phyloP scores from a whole-genome alignment of 2,329 filamentous ascomycete species.

The Cladobotryum mycophilum region DNA sequence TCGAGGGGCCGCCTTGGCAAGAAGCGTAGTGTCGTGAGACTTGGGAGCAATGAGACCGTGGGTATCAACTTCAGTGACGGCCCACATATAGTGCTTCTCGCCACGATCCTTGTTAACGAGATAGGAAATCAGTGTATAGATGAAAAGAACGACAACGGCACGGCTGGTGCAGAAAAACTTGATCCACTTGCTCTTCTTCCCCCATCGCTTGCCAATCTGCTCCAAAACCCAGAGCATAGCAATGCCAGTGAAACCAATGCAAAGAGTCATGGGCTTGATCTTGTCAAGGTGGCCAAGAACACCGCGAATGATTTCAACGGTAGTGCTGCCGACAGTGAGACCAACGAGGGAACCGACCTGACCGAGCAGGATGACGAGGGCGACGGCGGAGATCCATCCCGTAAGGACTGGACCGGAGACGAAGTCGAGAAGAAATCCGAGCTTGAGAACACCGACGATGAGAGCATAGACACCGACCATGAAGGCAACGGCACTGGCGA shows the following conservation, averaged over 20 bases:
- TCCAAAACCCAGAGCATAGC: slow-evolving; percentile 51
- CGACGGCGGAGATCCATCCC: slow-evolving; percentile 61
- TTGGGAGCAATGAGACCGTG: slow-evolving; percentile 46
- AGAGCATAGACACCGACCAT: slow-evolving; percentile 58
- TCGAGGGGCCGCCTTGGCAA: slow-evolving; percentile 47
- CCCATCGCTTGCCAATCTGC: slow-evolving; percentile 52
- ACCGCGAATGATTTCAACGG: slow-evolving; percentile 53
- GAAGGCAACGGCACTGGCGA: slow-evolving; percentile 56
- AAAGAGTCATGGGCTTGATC: slow-evolving; percentile 52
- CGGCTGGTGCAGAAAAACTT: slow-evolving; percentile 55
- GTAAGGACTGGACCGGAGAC: slow-evolving; percentile 58
- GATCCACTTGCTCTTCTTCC: slow-evolving; percentile 49
- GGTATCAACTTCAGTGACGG: slow-evolving; percentile 50
- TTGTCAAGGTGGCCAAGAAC: slow-evolving; percentile 50
- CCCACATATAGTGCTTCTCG: slow-evolving; percentile 44
- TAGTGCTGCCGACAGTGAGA: slow-evolving; percentile 44
- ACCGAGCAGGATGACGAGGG: slow-evolving; percentile 59
- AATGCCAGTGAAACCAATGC: slow-evolving; percentile 53
- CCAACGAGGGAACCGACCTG: slow-evolving; percentile 58
- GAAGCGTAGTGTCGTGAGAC: slow-evolving; percentile 40
- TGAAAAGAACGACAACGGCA: slow-evolving; percentile 52
- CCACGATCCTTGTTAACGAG: slow-evolving; percentile 50
- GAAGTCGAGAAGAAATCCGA: slow-evolving; percentile 61
- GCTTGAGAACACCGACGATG: slow-evolving; percentile 52
- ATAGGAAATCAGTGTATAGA: slow-evolving; percentile 59